Evolutionary conservation across 1,284 basidiomycete genomes (phyloP).

Genomic region (Austroboletus rostrupii): DNA sequence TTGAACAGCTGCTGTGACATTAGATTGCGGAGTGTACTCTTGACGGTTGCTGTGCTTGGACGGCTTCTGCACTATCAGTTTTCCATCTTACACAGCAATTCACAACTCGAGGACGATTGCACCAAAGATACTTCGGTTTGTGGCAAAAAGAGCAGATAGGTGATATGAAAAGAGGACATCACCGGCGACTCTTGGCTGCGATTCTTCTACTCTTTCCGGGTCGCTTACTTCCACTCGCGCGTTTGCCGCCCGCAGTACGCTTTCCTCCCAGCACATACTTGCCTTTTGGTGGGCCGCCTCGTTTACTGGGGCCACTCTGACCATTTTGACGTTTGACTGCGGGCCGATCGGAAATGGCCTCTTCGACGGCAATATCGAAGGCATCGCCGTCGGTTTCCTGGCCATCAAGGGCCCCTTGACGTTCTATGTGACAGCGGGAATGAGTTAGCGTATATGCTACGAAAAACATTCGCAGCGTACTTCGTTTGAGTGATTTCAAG

Average conservation of each 20-base stretch:
- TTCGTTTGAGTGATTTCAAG: slow-evolving; percentile 83
- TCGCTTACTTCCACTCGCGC: slow-evolving; percentile 40
- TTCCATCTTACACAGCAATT: no score
- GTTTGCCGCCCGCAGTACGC: slow-evolving; percentile 22
- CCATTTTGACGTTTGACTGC: slow-evolving; percentile 52
- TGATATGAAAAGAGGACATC: slow-evolving; percentile 7
- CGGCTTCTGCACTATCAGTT: no score
- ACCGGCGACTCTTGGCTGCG: slow-evolving; percentile 39
- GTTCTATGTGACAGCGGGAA: slow-evolving; percentile 45
- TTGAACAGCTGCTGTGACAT: no score
- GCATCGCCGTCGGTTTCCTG: slow-evolving; percentile 68
- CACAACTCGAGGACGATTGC: no score
- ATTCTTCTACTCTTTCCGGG: slow-evolving; percentile 62
- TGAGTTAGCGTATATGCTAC: background rate
- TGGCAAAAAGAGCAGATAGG: background rate
- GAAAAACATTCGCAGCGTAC: slow-evolving; percentile 37
- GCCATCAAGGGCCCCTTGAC: slow-evolving; percentile 79
- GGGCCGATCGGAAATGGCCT: slow-evolving; percentile 76
- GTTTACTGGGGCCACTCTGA: slow-evolving; percentile 21
- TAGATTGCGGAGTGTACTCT: no score
- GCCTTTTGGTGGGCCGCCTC: slow-evolving; percentile 11
- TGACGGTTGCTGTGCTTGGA: no score
- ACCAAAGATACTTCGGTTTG: background rate
- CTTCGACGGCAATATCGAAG: slow-evolving; percentile 84
- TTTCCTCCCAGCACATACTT: slow-evolving; percentile 21